Conservation (phyloP, 2,329 filamentous ascomycete species). For the Sordariomycetes sp. region DNA sequence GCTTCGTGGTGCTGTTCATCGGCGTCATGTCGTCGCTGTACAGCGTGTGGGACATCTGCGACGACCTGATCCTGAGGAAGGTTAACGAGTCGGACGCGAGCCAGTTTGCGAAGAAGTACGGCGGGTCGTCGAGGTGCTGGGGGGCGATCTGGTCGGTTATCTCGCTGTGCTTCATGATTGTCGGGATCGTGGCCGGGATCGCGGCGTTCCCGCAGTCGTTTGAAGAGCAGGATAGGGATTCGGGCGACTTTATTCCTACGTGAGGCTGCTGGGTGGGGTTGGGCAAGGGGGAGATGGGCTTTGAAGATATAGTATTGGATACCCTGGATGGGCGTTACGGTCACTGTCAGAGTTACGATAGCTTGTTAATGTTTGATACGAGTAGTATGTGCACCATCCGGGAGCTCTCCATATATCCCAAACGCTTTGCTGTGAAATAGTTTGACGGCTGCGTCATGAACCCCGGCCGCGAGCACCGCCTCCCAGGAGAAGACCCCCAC, state of each 20-base stretch:
- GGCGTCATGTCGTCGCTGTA: slow-evolving; percentile 75
- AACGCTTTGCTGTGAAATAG: no score
- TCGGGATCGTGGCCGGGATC: slow-evolving; percentile 64
- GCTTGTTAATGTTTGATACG: background rate
- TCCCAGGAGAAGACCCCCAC: no score
- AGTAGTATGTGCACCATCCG: no score
- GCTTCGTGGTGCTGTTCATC: slow-evolving; percentile 70
- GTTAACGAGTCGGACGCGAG: slow-evolving; percentile 68
- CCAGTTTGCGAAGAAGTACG: slow-evolving; percentile 68
- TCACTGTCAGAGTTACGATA: no score
- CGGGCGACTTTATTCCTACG: slow-evolving; percentile 52
- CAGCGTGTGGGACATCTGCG: slow-evolving; percentile 77
- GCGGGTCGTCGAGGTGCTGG: slow-evolving; percentile 73
- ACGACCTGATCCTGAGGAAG: slow-evolving; percentile 70
- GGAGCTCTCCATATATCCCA: no score
- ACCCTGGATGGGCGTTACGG: background rate
- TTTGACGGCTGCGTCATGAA: no score
- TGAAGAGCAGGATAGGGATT: slow-evolving; percentile 57
- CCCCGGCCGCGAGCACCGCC: no score
- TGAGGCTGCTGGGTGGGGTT: slow-evolving; percentile 6
- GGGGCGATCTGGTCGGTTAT: slow-evolving; percentile 69
- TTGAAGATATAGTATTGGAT: background rate
- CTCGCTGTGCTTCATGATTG: slow-evolving; percentile 60
- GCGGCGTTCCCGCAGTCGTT: slow-evolving; percentile 66
- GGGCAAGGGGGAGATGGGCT: background rate